These are phyloP conservation scores for Trypanosomatidae sp. DNA, from an alignment of 208 protist species.

Conservation along the genomic window DNA sequence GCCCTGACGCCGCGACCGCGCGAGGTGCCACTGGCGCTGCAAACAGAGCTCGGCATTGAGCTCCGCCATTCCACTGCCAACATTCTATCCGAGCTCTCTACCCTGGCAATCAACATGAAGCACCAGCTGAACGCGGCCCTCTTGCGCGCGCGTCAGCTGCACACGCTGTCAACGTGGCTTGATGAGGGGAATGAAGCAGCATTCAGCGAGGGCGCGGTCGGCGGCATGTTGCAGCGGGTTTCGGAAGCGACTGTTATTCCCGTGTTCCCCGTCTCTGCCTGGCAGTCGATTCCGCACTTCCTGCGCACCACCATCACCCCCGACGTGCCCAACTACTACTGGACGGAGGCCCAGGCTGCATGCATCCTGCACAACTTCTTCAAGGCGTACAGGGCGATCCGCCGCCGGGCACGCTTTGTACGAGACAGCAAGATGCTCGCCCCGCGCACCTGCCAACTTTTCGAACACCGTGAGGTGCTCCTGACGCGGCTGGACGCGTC, in stretches of 20 bases:
- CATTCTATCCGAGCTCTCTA: slow-evolving; percentile 62
- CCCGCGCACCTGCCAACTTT: slow-evolving; percentile 55
- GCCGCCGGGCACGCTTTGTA: slow-evolving; percentile 34
- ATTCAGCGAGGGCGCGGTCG: slow-evolving; percentile 16
- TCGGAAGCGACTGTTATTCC: slow-evolving; percentile 44
- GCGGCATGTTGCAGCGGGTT: slow-evolving; percentile 36
- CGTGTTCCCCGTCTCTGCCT: slow-evolving; percentile 41
- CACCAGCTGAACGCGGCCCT: slow-evolving; percentile 77
- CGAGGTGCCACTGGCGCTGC: slow-evolving; percentile 65
- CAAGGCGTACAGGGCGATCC: slow-evolving; percentile 27
- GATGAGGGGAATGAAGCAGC: slow-evolving; percentile 24
- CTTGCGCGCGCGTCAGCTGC: slow-evolving; percentile 53
- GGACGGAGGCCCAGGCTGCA: slow-evolving; percentile 41
- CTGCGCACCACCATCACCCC: slow-evolving; percentile 51
- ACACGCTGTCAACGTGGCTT: slow-evolving; percentile 56
- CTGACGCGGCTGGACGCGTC: slow-evolving; percentile 39
- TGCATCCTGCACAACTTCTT: slow-evolving; percentile 61
- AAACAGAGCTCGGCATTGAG: slow-evolving; percentile 76
- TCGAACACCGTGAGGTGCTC: slow-evolving; percentile 41
- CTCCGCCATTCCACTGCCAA: slow-evolving; percentile 59
- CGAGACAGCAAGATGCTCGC: slow-evolving; percentile 71
- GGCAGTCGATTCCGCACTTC: slow-evolving; percentile 69
- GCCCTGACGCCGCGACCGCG: slow-evolving; percentile 66
- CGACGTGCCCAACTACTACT: slow-evolving; percentile 65
- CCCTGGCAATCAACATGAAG: slow-evolving; percentile 71